These are phyloP conservation scores for Penicillium freii DNA, from an alignment of 2,329 filamentous ascomycete species.

Conservation along the genomic window DNA sequence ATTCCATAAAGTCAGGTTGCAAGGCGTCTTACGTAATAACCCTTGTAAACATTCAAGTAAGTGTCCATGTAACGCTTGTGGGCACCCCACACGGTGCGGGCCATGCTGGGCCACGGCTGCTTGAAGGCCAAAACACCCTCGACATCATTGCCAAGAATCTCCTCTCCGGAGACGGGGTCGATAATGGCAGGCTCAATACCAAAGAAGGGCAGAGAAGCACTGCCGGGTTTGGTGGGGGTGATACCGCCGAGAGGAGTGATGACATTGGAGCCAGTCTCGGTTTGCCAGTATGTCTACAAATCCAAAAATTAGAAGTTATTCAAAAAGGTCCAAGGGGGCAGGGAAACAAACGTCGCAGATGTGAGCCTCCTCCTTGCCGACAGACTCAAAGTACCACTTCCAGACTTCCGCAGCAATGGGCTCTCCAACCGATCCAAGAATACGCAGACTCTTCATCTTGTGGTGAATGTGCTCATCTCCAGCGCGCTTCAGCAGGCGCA, in stretches of 20 bases:
- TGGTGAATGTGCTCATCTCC: conserved; percentile 89
- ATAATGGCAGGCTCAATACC: conserved; percentile 97
- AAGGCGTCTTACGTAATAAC: conserved; percentile 75
- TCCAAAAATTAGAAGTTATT: conserved; percentile 9
- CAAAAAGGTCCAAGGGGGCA: neutral
- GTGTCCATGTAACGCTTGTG: conserved; percentile 99
- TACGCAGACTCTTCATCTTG: conserved; percentile 82
- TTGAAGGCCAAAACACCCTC: conserved; percentile 97
- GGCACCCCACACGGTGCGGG: conserved; percentile 93
- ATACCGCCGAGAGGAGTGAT: conserved; percentile 91
- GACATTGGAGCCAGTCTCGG: conserved; percentile 94
- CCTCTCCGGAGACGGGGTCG: conserved; percentile 90
- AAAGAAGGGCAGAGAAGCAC: conserved; percentile 95
- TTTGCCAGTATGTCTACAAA: conserved; percentile 96
- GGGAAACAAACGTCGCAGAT: conserved; percentile 77
- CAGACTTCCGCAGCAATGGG: conserved; percentile 97
- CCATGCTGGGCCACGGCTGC: conserved; percentile 98
- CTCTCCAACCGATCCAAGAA: conserved; percentile 93
- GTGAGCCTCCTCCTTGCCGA: conserved; percentile 90
- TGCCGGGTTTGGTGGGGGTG: conserved; percentile 94
- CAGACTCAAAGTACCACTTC: conserved; percentile 98
- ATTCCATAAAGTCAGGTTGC: neutral
- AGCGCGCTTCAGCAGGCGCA: conserved; percentile 90
- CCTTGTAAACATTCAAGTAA: conserved; percentile 95
- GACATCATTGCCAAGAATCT: conserved; percentile 92